These are phyloP conservation scores for Capniomyces stellatus DNA, from an alignment of 371 early-diverging fungal genomes.

Conservation along the genomic window DNA sequence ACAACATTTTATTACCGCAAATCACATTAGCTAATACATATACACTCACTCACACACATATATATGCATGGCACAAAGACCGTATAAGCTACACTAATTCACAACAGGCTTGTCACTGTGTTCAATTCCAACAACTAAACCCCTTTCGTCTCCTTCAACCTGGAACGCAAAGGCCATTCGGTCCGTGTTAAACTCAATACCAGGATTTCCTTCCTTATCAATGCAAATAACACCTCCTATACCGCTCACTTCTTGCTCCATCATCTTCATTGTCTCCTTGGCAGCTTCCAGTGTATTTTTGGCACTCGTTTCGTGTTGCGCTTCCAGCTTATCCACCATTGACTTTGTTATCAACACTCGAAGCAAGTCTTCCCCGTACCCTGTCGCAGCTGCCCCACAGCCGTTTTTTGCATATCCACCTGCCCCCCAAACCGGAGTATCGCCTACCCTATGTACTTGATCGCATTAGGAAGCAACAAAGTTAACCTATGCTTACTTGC, in stretches of 20 bases:
- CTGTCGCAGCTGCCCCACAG: background rate
- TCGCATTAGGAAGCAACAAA: too few relatives aligned
- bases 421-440: background rate
- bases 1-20: too few relatives aligned
- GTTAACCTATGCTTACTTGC: too few relatives aligned
- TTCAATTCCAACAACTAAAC: background rate
- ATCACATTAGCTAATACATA: too few relatives aligned
- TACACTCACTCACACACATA: too few relatives aligned
- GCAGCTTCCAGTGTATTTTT: background rate
- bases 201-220: background rate
- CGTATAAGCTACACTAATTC: too few relatives aligned
- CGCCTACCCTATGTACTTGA: background rate
- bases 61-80: too few relatives aligned
- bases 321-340: background rate
- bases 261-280: background rate
- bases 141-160: background rate
- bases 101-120: background rate
- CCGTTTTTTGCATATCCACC: background rate
- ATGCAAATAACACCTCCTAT: background rate
- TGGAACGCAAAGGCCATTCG: background rate
- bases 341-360: background rate
- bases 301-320: background rate
- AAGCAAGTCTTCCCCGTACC: background rate
- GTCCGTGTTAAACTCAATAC: background rate
- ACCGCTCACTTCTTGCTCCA: background rate